These are phyloP conservation scores for Purshia tridentata DNA, from an alignment of 306 rosid species.

Conservation along the genomic window DNA sequence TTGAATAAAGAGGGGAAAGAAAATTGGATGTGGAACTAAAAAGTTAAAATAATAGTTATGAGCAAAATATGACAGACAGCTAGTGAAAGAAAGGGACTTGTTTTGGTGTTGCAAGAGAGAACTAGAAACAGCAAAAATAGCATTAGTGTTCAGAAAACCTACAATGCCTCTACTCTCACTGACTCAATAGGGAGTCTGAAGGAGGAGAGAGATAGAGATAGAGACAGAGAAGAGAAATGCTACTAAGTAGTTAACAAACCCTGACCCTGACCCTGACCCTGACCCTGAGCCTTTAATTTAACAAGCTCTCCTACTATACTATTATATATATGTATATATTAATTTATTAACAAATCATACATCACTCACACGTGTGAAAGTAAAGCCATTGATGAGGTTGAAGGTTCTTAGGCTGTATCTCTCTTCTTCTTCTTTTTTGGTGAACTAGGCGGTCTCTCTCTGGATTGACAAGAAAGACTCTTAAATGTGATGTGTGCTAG, in stretches of 20 bases:
- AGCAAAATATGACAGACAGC: conserved; percentile 19
- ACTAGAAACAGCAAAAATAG: conserved; percentile 37
- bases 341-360: conserved; percentile 27
- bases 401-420: conserved; percentile 59
- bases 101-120: conserved; percentile 11
- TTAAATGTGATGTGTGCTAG: conserved; percentile 49
- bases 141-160: conserved; percentile 33
- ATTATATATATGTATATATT: background rate
- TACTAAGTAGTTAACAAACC: conserved; percentile 48
- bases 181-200: conserved; percentile 19
- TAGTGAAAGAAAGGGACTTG: conserved; percentile 21
- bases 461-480: conserved; percentile 64
- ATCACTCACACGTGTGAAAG: conserved; percentile 70
- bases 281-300: conserved; percentile 41
- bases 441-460: conserved; percentile 64
- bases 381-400: conserved; percentile 21
- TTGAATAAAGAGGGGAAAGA: conserved; percentile 16
- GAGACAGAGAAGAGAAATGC: conserved; percentile 19
- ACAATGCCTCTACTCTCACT: conserved; percentile 10
- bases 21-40: background rate
- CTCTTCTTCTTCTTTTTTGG: too few relatives aligned
- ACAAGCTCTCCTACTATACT: conserved; percentile 29
- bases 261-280: conserved; percentile 51
- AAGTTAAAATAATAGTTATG: background rate
- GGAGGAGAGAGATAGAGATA: conserved; percentile 3